Percentiles rank a stretch among this genome's conserved stretches.
Evolutionary conservation across 1,284 basidiomycete genomes (phyloP).

Genomic region (Phylloporus sp.): DNA sequence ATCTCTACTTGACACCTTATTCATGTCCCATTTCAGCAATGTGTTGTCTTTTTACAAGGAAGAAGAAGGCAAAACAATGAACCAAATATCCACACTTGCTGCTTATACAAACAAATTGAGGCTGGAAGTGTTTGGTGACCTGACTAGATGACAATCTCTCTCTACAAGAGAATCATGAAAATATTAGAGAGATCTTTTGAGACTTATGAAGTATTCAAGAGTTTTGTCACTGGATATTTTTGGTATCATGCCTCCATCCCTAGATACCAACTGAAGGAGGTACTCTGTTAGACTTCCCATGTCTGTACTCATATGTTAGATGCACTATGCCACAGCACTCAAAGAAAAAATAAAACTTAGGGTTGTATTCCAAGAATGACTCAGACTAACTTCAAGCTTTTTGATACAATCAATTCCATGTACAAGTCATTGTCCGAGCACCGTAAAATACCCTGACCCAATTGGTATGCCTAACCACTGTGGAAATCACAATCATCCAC

Average conservation of each 20-base stretch:
- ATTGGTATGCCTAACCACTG: too few relatives aligned
- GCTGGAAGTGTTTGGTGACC: constrained; percentile 23
- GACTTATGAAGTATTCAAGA: constrained; percentile 23
- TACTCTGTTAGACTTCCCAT: too few relatives aligned
- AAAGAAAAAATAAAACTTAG: too few relatives aligned
- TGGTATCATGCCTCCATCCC: constrained; percentile 24
- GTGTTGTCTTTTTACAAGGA: constrained; percentile 48
- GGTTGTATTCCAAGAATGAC: too few relatives aligned
- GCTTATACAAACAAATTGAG: constrained; percentile 26
- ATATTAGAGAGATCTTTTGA: constrained; percentile 25
- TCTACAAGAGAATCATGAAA: constrained; percentile 21
- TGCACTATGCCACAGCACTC: too few relatives aligned
- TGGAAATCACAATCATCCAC: too few relatives aligned
- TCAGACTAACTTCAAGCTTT: too few relatives aligned
- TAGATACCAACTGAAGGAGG: constrained; percentile 25
- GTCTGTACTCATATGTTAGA: too few relatives aligned
- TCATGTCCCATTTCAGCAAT: constrained; percentile 32
- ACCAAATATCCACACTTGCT: constrained; percentile 38
- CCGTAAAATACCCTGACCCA: too few relatives aligned
- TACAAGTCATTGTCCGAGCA: too few relatives aligned
- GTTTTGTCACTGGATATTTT: constrained; percentile 24
- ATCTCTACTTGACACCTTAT: not conserved
- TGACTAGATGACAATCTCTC: constrained; percentile 26
- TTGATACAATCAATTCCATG: too few relatives aligned
- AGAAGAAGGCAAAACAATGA: constrained; percentile 40